Conservation (phyloP, 257 asterid species). For the Coffea eugenioides region DNA sequence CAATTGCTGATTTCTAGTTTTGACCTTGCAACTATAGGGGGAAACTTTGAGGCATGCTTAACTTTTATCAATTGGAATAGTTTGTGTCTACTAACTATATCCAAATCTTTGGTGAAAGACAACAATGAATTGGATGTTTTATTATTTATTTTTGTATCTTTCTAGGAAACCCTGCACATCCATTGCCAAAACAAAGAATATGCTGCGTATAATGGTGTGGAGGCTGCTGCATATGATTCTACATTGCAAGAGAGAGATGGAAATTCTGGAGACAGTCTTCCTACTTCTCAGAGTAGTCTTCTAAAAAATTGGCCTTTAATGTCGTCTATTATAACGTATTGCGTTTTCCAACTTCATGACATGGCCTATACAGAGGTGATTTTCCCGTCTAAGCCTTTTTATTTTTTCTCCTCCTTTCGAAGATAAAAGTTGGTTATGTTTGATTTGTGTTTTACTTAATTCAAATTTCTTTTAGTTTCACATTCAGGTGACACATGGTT, state of each 20-base stretch:
- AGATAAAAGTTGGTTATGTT: no score
- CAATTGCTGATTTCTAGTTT: background rate
- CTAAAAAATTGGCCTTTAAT: constrained; percentile 76
- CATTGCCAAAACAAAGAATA: constrained; percentile 15
- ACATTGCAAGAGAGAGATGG: constrained; percentile 31
- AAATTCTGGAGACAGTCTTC: constrained; percentile 8
- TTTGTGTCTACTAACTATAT: no score
- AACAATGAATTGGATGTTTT: background rate
- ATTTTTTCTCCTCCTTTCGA: background rate
- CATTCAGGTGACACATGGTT: no score
- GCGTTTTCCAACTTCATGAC: constrained; percentile 77
- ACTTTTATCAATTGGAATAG: no score
- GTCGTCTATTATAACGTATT: constrained; percentile 70
- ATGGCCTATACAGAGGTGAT: constrained; percentile 82
- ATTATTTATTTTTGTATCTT: constrained; percentile 10
- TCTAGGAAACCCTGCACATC: constrained; percentile 73
- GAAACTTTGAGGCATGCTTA: no score
- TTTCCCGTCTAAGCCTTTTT: background rate
- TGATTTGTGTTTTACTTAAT: no score
- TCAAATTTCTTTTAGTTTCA: no score
- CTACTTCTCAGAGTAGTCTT: constrained; percentile 41
- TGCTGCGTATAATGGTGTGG: background rate
- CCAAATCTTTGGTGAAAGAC: no score
- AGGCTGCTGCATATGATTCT: constrained; percentile 28
- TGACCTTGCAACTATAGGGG: no score